phyloP scores from a whole-genome alignment of 805 yeast genomes.

The Starmerella cellae region DNA sequence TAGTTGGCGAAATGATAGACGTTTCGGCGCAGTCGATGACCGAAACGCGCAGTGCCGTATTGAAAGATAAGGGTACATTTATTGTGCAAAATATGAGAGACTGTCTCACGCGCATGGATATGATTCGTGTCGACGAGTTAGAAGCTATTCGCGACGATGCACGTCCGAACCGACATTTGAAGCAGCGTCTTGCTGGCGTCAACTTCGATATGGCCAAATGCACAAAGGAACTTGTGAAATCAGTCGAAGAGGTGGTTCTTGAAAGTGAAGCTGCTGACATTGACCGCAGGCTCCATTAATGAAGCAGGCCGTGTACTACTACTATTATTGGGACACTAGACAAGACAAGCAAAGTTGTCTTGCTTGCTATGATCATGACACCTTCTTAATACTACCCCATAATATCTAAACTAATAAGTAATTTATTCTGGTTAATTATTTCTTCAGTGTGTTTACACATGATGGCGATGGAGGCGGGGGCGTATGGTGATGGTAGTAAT shows the following conservation, averaged over 20 bases:
- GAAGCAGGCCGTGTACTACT: background rate
- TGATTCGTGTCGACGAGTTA: slow-evolving; percentile 39
- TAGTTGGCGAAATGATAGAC: slow-evolving; percentile 75
- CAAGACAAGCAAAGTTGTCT: too few relatives aligned
- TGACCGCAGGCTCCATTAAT: slow-evolving; percentile 37
- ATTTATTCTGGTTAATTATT: too few relatives aligned
- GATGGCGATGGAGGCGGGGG: too few relatives aligned
- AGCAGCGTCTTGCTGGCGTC: slow-evolving; percentile 88
- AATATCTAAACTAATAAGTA: too few relatives aligned
- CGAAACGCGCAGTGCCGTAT: slow-evolving; percentile 69
- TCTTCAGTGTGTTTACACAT: too few relatives aligned
- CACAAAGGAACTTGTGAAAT: slow-evolving; percentile 88
- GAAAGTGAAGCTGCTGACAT: slow-evolving; percentile 73
- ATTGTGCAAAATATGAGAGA: slow-evolving; percentile 77
- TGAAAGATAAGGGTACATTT: slow-evolving; percentile 84
- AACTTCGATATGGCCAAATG: slow-evolving; percentile 94
- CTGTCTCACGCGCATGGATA: slow-evolving; percentile 71
- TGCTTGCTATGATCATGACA: too few relatives aligned
- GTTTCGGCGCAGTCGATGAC: slow-evolving; percentile 81
- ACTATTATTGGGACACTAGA: background rate
- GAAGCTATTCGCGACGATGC: slow-evolving; percentile 27
- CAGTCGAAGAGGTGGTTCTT: slow-evolving; percentile 87
- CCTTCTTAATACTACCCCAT: too few relatives aligned
- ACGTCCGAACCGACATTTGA: slow-evolving; percentile 67
- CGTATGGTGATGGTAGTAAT: too few relatives aligned